Evolutionary conservation across 352 stramenopile genomes (phyloP).

Genomic region (Phytophthora europaea): DNA sequence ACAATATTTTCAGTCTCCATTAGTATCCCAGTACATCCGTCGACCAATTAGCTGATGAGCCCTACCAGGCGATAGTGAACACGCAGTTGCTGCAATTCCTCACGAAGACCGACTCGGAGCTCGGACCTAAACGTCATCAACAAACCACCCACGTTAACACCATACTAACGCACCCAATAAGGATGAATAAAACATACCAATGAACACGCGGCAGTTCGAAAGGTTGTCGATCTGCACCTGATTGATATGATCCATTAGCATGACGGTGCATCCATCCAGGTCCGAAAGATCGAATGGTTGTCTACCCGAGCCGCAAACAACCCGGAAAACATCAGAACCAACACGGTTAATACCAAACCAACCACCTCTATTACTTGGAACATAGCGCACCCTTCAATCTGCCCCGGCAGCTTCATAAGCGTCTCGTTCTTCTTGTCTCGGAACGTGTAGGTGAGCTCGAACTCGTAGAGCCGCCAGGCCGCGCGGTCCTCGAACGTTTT

Average conservation of each 20-base stretch:
- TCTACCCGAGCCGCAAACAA: slow-evolving; percentile 27
- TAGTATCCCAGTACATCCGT: not conserved
- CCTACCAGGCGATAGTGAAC: slow-evolving; percentile 90
- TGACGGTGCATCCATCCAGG: slow-evolving; percentile 82
- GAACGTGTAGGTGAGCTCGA: slow-evolving; percentile 94
- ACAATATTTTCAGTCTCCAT: not conserved
- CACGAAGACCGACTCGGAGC: slow-evolving; percentile 92
- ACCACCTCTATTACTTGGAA: not conserved
- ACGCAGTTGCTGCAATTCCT: slow-evolving; percentile 91
- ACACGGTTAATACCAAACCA: not conserved
- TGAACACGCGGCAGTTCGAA: slow-evolving; percentile 88
- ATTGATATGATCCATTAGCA: slow-evolving; percentile 90
- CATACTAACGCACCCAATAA: not conserved
- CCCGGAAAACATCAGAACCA: not conserved
- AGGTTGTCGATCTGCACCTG: slow-evolving; percentile 94
- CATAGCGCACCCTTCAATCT: slow-evolving; percentile 69
- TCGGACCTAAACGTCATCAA: slow-evolving; percentile 49
- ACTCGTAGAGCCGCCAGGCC: slow-evolving; percentile 91
- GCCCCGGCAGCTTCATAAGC: slow-evolving; percentile 82
- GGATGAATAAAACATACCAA: slow-evolving; percentile 46
- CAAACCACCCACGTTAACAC: not conserved
- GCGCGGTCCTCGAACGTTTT: slow-evolving; percentile 87
- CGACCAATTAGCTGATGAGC: not conserved
- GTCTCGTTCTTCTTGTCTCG: slow-evolving; percentile 84
- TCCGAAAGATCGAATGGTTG: slow-evolving; percentile 92